phyloP scores from a whole-genome alignment of 805 yeast genomes.

The Ogataea philodendri region DNA sequence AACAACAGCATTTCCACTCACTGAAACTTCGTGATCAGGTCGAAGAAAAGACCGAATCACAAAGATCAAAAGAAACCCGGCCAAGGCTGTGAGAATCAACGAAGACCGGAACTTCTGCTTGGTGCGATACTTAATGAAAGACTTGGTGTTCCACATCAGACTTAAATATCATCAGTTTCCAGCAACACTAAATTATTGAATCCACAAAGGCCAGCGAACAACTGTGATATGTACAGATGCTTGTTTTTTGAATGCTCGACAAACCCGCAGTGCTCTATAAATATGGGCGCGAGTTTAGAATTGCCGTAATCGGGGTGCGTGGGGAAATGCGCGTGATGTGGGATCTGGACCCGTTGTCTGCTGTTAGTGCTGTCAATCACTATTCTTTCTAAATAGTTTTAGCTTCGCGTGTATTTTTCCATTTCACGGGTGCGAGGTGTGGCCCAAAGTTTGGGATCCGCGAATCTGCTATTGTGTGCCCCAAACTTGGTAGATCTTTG shows the following conservation, averaged over 20 bases:
- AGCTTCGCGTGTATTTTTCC: too few species aligned
- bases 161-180: conserved; percentile 1
- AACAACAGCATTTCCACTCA: conserved; percentile 3
- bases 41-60: conserved; percentile 8
- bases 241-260: too few species aligned
- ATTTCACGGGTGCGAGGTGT: neutral
- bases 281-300: too few species aligned
- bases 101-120: conserved; percentile 11
- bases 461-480: conserved; percentile 31
- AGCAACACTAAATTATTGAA: neutral
- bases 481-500: conserved; percentile 57
- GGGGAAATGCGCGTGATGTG: too few species aligned
- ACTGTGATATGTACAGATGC: too few species aligned
- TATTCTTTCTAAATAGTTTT: too few species aligned
- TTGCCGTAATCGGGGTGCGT: too few species aligned
- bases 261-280: too few species aligned
- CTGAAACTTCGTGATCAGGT: neutral
- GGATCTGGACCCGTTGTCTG: too few species aligned
- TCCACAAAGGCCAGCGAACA: neutral
- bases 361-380: conserved; percentile 1
- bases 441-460: neutral
- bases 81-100: conserved; percentile 7
- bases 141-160: conserved; percentile 6
- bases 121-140: conserved; percentile 13
- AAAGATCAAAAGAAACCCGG: conserved; percentile 7